A percentile compares a stretch with the other conserved stretches of the same genome.
phyloP scores from a whole-genome alignment of 371 early-diverging fungal genomes.

The Basidiobolus meristosporus region DNA sequence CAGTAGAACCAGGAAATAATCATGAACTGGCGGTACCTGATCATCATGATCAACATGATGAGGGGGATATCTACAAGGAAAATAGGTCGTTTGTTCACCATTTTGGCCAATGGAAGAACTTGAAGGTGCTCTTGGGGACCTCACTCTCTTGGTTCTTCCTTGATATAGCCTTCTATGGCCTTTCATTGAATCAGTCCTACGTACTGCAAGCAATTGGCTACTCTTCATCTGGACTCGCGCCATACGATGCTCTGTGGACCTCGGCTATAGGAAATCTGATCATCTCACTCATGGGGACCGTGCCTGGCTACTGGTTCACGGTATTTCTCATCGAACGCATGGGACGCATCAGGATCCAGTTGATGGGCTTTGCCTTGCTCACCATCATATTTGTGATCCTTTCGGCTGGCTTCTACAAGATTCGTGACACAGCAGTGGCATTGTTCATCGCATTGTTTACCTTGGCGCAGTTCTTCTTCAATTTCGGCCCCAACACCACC shows the following conservation, averaged over 20 bases:
- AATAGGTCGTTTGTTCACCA: slow-evolving; percentile 34
- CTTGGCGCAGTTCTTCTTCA: too few species aligned
- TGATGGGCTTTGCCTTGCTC: too few species aligned
- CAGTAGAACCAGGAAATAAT: too few species aligned
- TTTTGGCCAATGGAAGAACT: slow-evolving; percentile 60
- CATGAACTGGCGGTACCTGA: too few species aligned
- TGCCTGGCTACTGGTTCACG: slow-evolving; percentile 52
- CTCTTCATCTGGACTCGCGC: too few species aligned
- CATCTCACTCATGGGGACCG: slow-evolving; percentile 29
- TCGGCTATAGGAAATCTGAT: slow-evolving; percentile 26
- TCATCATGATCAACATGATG: slow-evolving; percentile 2
- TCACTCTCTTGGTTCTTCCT: slow-evolving; percentile 67
- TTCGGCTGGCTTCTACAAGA: too few species aligned
- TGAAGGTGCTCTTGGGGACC: slow-evolving; percentile 57
- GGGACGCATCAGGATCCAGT: slow-evolving; percentile 47
- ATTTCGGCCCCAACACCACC: too few species aligned
- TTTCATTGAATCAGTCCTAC: slow-evolving; percentile 58
- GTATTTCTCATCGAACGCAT: slow-evolving; percentile 46
- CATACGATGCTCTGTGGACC: slow-evolving; percentile 13
- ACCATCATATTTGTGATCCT: too few species aligned
- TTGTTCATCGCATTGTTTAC: too few species aligned
- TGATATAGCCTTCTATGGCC: slow-evolving; percentile 78
- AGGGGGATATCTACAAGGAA: too few species aligned
- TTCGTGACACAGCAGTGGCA: too few species aligned
- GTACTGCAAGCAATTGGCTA: slow-evolving; percentile 32